Evolutionary conservation across 352 stramenopile genomes (phyloP).

Genomic region (Phytophthora aleatoria): DNA sequence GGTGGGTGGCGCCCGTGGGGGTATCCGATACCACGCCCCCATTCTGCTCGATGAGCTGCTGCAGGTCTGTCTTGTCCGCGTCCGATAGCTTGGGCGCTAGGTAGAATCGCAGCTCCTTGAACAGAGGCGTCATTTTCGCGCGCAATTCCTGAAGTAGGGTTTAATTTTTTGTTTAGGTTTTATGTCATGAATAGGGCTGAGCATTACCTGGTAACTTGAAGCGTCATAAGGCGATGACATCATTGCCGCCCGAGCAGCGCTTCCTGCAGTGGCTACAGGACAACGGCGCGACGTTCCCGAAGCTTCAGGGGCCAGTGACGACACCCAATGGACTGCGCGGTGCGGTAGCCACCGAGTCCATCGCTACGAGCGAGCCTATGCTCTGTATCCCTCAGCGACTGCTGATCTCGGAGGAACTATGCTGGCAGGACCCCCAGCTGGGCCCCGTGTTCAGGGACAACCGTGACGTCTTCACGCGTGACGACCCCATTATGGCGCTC

Average conservation of each 20-base stretch:
- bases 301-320: slow-evolving; percentile 73
- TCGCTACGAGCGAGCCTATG: slow-evolving; percentile 70
- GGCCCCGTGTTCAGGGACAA: slow-evolving; percentile 53
- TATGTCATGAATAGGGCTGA: no score
- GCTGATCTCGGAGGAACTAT: slow-evolving; percentile 78
- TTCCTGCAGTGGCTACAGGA: slow-evolving; percentile 76
- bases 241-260: slow-evolving; percentile 35
- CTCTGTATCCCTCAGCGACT: slow-evolving; percentile 62
- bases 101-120: slow-evolving; percentile 47
- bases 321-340: slow-evolving; percentile 58
- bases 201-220: no score
- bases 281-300: slow-evolving; percentile 76
- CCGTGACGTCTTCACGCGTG: slow-evolving; percentile 68
- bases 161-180: no score
- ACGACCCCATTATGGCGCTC: slow-evolving; percentile 84
- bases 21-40: slow-evolving; percentile 35
- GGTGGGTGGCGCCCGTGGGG: slow-evolving; percentile 29
- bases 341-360: slow-evolving; percentile 49
- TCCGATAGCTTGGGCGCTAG: slow-evolving; percentile 33
- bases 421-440: slow-evolving; percentile 57
- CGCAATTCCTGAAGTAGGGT: slow-evolving; percentile 5
- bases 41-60: slow-evolving; percentile 39
- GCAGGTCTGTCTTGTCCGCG: slow-evolving; percentile 28
- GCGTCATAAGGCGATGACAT: slow-evolving; percentile 9
- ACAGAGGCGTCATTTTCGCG: slow-evolving; percentile 26